Base-by-base conservation (phyloP, 768 basidiomycete species). In the Coprinellus micaceus region DNA sequence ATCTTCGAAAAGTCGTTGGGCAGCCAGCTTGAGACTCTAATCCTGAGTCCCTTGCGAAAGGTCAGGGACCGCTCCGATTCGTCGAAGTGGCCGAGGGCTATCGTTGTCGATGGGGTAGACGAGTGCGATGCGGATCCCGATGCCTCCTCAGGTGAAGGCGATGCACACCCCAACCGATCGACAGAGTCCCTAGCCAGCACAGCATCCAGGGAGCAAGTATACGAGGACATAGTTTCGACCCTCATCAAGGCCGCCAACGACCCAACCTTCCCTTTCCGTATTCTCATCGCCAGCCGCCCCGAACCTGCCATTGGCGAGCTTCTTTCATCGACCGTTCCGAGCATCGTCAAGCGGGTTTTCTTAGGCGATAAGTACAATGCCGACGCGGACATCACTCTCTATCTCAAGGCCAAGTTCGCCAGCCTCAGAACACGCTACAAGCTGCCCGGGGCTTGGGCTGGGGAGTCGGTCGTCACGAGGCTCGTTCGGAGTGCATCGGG, bases 51-150 rank as follows among this genome's bases (percentile, higher is more conserved):
- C 13, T 24, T 47, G 13, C 46, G 46, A 24, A 19, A 47, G 2
- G 46, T 47, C n/a, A 13, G 10, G 2, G 33, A 45, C 13, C 7
- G 3, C 17, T 22, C 21, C 5, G 33, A 33, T 33, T 3, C 39
- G 15, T 24, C 24, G 26, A 45, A 12, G 15, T 45, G 11, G 40
- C 53, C 53, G 10, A 44, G 30, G 19, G 25, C 19, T 26, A 30
- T 54, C 33, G 33, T 60, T 3, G 54, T 58, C 39, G 59, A 60
- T 37, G 59, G 56, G 5, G n/a, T 60, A 7, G 59, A 60, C 39
- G 59, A 58, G 21, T 60, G 59, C 47, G 0, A 28, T 6, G 56
- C 7, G 7, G 33, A 33, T 13, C 13, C 33, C 33, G 13, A 13
- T 13, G 13, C 6, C 33, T 6, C 33, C 13, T 33, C 33, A 13